phyloP scores from a whole-genome alignment of 176 grass and related monocot genomes.

The Oryza punctata region DNA sequence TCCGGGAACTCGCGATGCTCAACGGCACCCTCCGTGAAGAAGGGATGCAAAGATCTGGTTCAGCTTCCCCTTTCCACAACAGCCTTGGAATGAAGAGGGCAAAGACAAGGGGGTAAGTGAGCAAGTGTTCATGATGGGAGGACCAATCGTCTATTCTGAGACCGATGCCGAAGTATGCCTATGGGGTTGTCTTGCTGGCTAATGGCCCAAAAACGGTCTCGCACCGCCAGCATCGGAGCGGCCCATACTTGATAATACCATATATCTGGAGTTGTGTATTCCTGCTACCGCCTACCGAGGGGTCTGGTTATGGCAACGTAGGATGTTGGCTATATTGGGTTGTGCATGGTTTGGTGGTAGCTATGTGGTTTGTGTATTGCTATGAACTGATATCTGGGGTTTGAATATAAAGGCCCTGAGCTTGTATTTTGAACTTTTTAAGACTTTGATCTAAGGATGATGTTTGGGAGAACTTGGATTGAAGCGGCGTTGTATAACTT shows the following conservation, averaged over 20 bases:
- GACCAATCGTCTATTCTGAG: constrained; percentile 47
- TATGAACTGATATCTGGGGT: constrained; percentile 32
- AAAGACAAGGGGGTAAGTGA: constrained; percentile 76
- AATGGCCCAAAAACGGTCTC: constrained; percentile 20
- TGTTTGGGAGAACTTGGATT: constrained; percentile 21
- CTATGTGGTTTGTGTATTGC: constrained; percentile 43
- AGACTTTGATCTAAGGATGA: constrained; percentile 14
- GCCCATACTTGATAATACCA: constrained; percentile 56
- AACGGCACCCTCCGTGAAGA: constrained; percentile 96
- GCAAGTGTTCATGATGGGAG: constrained; percentile 30
- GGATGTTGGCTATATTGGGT: constrained; percentile 39
- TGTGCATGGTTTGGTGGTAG: constrained; percentile 45
- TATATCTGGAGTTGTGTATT: constrained; percentile 56
- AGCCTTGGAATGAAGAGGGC: constrained; percentile 94
- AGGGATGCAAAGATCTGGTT: constrained; percentile 83
- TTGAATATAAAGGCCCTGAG: constrained; percentile 15
- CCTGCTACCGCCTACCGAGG: constrained; percentile 37
- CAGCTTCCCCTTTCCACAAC: constrained; percentile 77
- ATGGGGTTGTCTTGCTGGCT: constrained; percentile 54
- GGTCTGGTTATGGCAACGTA: constrained; percentile 39
- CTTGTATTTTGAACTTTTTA: constrained; percentile 39
- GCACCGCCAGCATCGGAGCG: constrained; percentile 31
- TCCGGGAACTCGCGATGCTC: constrained; percentile 85
- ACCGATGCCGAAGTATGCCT: constrained; percentile 44
- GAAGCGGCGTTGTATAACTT: constrained; percentile 8